Percentiles rank a stretch among this genome's conserved stretches.
phyloP scores from a whole-genome alignment of 768 basidiomycete genomes.

The Amanita rubescens region DNA sequence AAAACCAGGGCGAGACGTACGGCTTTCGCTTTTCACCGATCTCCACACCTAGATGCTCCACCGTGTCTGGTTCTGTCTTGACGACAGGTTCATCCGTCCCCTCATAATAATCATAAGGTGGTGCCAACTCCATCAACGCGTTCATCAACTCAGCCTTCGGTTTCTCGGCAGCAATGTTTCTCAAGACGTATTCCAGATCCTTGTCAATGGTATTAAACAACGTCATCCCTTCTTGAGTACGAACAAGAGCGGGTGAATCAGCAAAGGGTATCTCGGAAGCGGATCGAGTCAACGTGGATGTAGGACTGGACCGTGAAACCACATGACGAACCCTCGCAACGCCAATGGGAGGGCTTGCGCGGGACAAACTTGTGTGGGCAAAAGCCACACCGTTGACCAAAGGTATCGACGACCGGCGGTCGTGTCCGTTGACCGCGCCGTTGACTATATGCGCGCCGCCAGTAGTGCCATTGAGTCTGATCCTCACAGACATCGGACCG shows the following conservation, averaged over 20 bases:
- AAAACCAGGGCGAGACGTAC: neutral
- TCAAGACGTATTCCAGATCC: conserved; percentile 30
- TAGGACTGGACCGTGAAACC: neutral
- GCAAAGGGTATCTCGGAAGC: conserved; percentile 42
- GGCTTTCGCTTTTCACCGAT: conserved; percentile 31
- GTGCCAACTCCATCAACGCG: conserved; percentile 30
- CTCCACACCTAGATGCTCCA: neutral
- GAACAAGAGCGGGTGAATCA: conserved; percentile 61
- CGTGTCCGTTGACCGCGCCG: conserved; percentile 2
- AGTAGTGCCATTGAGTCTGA: conserved; percentile 5
- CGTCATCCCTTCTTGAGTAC: conserved; percentile 71
- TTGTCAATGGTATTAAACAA: conserved; percentile 53
- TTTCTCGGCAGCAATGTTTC: neutral
- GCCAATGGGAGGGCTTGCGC: neutral
- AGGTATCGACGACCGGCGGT: neutral
- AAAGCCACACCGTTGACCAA: neutral
- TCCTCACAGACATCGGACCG: conserved; percentile 4
- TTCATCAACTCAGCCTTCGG: conserved; percentile 15
- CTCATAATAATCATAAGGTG: conserved; percentile 10
- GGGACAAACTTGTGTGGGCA: neutral
- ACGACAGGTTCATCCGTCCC: conserved; percentile 21
- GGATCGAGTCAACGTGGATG: conserved; percentile 2
- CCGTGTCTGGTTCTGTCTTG: conserved; percentile 6
- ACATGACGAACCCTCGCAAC: neutral
- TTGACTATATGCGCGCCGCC: neutral